These are phyloP conservation scores for Podila verticillata DNA, from an alignment of 192 early-diverging fungal species.

Conservation along the genomic window DNA sequence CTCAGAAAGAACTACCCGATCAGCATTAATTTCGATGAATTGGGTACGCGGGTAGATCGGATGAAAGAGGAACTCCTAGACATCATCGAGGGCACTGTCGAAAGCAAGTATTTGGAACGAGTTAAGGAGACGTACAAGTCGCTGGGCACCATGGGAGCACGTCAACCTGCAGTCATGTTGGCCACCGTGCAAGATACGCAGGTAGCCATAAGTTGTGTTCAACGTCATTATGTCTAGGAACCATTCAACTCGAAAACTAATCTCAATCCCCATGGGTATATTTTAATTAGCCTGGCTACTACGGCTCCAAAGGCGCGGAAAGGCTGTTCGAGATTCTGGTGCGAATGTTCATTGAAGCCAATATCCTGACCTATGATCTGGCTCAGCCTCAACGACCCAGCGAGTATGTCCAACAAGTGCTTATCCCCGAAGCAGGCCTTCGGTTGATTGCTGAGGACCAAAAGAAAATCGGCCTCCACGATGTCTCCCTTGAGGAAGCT, in stretches of 20 bases:
- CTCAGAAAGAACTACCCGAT: constrained; percentile 42
- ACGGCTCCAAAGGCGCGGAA: constrained; percentile 59
- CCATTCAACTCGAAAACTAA: background rate
- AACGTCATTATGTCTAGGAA: background rate
- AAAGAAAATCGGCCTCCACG: background rate
- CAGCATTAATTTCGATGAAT: constrained; percentile 45
- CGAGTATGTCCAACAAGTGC: constrained; percentile 63
- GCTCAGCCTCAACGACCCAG: constrained; percentile 56
- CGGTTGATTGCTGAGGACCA: constrained; percentile 59
- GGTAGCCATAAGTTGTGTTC: constrained; percentile 30
- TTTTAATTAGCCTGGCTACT: constrained; percentile 58
- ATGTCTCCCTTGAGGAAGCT: constrained; percentile 36
- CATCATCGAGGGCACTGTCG: constrained; percentile 29
- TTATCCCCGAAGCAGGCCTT: constrained; percentile 60
- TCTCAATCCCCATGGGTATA: background rate
- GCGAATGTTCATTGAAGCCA: constrained; percentile 42
- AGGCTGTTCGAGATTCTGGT: constrained; percentile 46
- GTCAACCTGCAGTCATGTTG: constrained; percentile 54
- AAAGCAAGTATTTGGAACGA: constrained; percentile 44
- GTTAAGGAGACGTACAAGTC: constrained; percentile 45
- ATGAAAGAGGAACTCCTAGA: constrained; percentile 46
- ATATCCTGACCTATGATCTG: constrained; percentile 29
- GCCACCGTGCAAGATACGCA: constrained; percentile 51
- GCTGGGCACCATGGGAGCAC: constrained; percentile 52
- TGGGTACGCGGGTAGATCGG: constrained; percentile 32